Evolutionary conservation across 2,329 filamentous ascomycete species (phyloP).

Genomic region (Ophiostoma sp.): DNA sequence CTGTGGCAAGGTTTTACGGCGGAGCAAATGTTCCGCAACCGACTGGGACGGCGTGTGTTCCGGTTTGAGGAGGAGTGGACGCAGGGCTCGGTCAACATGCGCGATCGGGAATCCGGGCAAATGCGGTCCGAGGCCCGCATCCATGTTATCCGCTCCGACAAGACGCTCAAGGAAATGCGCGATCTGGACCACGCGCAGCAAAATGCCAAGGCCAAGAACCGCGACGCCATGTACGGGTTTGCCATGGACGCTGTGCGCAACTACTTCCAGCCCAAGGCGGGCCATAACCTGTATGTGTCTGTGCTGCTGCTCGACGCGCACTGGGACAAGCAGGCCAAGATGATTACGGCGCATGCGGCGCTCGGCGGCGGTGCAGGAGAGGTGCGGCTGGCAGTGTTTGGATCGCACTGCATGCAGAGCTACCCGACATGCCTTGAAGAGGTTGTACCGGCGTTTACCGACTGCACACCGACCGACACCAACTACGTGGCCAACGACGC

Average conservation of each 20-base stretch:
- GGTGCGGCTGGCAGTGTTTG: slow-evolving; percentile 80
- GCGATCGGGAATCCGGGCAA: slow-evolving; percentile 63
- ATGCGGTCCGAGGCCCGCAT: slow-evolving; percentile 90
- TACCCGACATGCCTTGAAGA: slow-evolving; percentile 88
- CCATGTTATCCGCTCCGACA: slow-evolving; percentile 75
- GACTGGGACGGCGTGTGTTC: slow-evolving; percentile 78
- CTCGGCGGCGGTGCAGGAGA: slow-evolving; percentile 70
- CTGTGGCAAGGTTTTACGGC: slow-evolving; percentile 96
- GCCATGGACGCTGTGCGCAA: slow-evolving; percentile 71
- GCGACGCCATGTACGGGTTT: slow-evolving; percentile 69
- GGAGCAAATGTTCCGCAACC: slow-evolving; percentile 91
- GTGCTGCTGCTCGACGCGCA: slow-evolving; percentile 81
- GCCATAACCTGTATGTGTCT: slow-evolving; percentile 84
- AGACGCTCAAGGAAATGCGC: slow-evolving; percentile 78
- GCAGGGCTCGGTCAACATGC: slow-evolving; percentile 68
- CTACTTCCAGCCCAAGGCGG: slow-evolving; percentile 67
- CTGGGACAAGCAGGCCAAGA: slow-evolving; percentile 69
- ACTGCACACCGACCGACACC: slow-evolving; percentile 84
- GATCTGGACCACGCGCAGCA: slow-evolving; percentile 76
- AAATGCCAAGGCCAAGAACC: slow-evolving; percentile 61
- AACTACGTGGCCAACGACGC: slow-evolving; percentile 77
- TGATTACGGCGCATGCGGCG: slow-evolving; percentile 74
- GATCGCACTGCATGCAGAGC: slow-evolving; percentile 85
- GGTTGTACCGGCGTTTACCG: slow-evolving; percentile 78
- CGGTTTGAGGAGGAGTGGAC: slow-evolving; percentile 95